These are phyloP conservation scores for Parasarocladium wereldwijsianum DNA, from an alignment of 2,329 filamentous ascomycete genomes.

Conservation along the genomic window DNA sequence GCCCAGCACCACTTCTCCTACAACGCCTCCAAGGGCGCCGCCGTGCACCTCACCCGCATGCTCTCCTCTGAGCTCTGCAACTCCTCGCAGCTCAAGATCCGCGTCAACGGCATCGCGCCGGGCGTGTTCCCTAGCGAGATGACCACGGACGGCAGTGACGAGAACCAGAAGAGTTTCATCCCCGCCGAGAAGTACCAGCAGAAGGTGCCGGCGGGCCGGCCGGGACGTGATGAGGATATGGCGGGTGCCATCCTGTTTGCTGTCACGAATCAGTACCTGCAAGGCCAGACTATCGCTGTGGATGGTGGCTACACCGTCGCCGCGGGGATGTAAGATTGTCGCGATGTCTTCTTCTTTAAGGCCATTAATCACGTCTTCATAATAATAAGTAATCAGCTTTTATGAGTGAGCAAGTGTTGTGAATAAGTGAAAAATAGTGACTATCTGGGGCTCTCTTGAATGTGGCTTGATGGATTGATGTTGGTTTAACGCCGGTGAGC, in stretches of 20 bases:
- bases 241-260: constrained; percentile 49
- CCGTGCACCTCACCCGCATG: constrained; percentile 50
- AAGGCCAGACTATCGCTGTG: constrained; percentile 26
- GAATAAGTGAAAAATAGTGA: no score
- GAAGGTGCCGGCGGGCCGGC: constrained; percentile 50
- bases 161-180: constrained; percentile 42
- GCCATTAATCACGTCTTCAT: no score
- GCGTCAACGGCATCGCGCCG: constrained; percentile 60
- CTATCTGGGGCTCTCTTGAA: no score
- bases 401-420: no score
- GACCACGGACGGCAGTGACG: constrained; percentile 37
- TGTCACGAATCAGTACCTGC: constrained; percentile 27
- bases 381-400: no score
- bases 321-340: constrained; percentile 20
- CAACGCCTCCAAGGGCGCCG: constrained; percentile 47
- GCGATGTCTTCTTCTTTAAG: no score
- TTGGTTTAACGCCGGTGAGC: no score
- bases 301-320: constrained; percentile 29
- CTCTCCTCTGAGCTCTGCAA: constrained; percentile 48
- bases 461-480: no score
- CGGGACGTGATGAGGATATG: constrained; percentile 57
- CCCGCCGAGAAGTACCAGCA: constrained; percentile 39
- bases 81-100: constrained; percentile 43
- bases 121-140: constrained; percentile 61
- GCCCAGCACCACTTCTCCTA: constrained; percentile 53